Evolutionary conservation across 208 protist genomes (phyloP), one percentile per base, ranked within the genome.

Genomic region (Acanthamoeba castellanii): DNA sequence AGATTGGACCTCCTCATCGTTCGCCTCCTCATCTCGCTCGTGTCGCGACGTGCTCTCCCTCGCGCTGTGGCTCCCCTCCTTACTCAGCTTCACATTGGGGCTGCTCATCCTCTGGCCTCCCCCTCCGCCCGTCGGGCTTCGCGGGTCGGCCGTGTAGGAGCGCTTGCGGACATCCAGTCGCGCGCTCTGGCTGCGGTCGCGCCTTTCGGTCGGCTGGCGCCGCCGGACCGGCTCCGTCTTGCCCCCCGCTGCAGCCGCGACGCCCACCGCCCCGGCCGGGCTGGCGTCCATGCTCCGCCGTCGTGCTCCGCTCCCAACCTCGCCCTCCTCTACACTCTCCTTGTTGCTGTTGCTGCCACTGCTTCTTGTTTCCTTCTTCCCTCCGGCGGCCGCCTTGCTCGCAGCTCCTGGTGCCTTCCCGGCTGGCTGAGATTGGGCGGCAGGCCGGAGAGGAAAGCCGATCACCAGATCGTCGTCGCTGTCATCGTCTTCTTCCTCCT

Each of bases 151-250:
- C 30, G 47, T 42, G 32, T n/a, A 25, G 32, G 55, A 57, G 13
- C 64, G 59, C 50, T 92, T 92, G 52, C 85, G 55, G 18, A 87
- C 18, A 22, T 87, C 78, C 78, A 87, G 32, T 16, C 78, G 42
- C 11, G 78, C 78, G 50, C 27, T 92, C 30, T 47, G 55, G 32
- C 30, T 55, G 2, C 59, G 59, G 45, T 47, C 59, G 18, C 42
- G 85, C 47, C 64, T 1, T 3, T 92, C 85, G 0, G 84, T 52
- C 84, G 25, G 9, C 85, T 92, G 64, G 11, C 64, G 85, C 22
- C 85, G 59, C 52, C 59, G 59, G 3, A 45, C 42, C 4, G 61
- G 32, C 8, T 92, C 82, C 50, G 52, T 32, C 20, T 27, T 42
- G 82, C 25, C 76, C 37, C 13, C 37, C 27, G 9, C 7, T 0